Evolutionary conservation across 116 monocot genomes (phyloP).

Genomic region (Posidonia oceanica): DNA sequence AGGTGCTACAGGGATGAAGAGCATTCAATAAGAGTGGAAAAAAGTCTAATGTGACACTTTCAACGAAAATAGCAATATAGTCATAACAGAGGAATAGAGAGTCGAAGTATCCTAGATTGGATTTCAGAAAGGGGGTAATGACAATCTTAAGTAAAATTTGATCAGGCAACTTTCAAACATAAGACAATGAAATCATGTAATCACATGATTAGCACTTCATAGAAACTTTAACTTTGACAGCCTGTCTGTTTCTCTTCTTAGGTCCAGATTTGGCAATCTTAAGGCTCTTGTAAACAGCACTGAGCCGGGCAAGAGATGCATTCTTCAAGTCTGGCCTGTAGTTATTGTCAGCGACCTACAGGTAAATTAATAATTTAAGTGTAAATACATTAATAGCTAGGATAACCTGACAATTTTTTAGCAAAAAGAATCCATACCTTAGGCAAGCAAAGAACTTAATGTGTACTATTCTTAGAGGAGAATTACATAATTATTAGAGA

Average conservation of each 20-base stretch:
- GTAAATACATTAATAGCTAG: not conserved
- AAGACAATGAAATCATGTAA: not conserved
- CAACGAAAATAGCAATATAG: no score
- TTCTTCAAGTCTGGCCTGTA: slow-evolving; percentile 82
- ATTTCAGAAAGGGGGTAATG: not conserved
- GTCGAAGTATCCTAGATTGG: no score
- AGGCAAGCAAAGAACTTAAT: no score
- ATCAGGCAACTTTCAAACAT: not conserved
- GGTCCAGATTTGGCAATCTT: slow-evolving; percentile 66
- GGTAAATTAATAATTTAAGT: not conserved
- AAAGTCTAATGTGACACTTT: no score
- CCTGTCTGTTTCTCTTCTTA: slow-evolving; percentile 83
- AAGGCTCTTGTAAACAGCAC: slow-evolving; percentile 57
- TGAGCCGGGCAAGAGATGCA: slow-evolving; percentile 68
- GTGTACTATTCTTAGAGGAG: no score
- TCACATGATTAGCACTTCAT: not conserved
- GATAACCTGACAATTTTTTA: not conserved
- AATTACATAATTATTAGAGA: no score
- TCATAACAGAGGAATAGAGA: no score
- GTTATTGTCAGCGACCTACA: slow-evolving; percentile 59
- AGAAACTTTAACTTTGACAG: not conserved
- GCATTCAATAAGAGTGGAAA: no score
- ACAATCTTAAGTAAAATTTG: not conserved
- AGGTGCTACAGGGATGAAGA: no score
- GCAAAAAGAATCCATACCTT: not conserved